Evolutionary conservation across 495 filamentous ascomycete species (phyloP).

Genomic region (Tuber brumale): DNA sequence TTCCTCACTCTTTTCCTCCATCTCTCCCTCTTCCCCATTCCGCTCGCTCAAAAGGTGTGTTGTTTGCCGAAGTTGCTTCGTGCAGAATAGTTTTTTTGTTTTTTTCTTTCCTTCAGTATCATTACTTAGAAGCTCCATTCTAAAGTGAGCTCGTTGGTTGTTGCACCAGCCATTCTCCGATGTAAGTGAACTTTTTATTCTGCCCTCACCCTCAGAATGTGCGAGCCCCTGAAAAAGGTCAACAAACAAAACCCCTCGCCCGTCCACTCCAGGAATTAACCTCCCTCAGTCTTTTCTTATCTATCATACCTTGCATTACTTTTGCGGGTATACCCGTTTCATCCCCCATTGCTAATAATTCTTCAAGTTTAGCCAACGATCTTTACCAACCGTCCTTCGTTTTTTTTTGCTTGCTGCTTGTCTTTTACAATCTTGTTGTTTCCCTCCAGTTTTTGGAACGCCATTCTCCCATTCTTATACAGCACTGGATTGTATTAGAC

Average conservation of each 20-base stretch:
- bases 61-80: constrained; percentile 14
- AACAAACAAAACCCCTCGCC: constrained; percentile 9
- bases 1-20: constrained; percentile 19
- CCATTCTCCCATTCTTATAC: constrained; percentile 17
- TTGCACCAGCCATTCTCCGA: constrained; percentile 13
- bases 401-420: constrained; percentile 16
- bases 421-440: constrained; percentile 7
- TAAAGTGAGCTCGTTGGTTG: not conserved
- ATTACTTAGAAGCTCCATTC: constrained; percentile 9
- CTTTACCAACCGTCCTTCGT: constrained; percentile 6
- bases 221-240: constrained; percentile 15
- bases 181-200: not conserved
- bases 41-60: constrained; percentile 22
- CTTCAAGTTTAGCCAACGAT: constrained; percentile 5
- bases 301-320: constrained; percentile 1
- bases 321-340: not conserved
- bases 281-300: constrained; percentile 2
- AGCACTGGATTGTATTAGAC: not conserved
- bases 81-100: constrained; percentile 20
- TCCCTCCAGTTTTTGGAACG: constrained; percentile 25
- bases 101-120: constrained; percentile 18
- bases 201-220: not conserved
- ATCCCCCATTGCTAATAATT: not conserved
- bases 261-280: not conserved
- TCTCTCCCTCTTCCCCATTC: constrained; percentile 26